These are phyloP conservation scores for Leccinum broughii DNA, from an alignment of 768 basidiomycete species.

Conservation along the genomic window DNA sequence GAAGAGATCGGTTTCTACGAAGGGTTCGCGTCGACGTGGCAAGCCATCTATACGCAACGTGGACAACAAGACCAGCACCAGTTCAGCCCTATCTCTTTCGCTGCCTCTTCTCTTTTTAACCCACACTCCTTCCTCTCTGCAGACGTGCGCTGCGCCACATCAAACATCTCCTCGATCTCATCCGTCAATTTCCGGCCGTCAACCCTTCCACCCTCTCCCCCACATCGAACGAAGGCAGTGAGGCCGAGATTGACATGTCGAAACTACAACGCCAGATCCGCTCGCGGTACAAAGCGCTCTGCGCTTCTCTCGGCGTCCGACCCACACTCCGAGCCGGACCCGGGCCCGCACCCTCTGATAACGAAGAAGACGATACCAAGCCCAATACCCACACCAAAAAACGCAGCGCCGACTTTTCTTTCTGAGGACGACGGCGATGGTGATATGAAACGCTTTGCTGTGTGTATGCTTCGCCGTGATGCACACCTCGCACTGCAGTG, in stretches of 20 bases:
- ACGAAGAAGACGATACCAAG: no score
- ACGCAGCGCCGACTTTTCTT: conserved; percentile 1
- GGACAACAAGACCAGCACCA: neutral
- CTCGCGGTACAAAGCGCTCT: conserved; percentile 84
- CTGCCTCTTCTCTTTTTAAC: neutral
- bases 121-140: conserved; percentile 1
- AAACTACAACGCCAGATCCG: conserved; percentile 82
- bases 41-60: no score
- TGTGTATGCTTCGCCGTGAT: no score
- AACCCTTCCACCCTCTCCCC: conserved; percentile 55
- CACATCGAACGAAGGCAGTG: conserved; percentile 26
- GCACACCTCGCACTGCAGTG: no score
- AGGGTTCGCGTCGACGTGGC: conserved; percentile 79
- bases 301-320: conserved; percentile 74
- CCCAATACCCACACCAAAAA: neutral
- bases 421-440: conserved; percentile 7
- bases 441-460: neutral
- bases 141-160: conserved; percentile 67
- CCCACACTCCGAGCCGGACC: conserved; percentile 43
- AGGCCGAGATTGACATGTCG: conserved; percentile 59
- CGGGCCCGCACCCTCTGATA: neutral
- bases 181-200: conserved; percentile 70
- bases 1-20: conserved; percentile 96
- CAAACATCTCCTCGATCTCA: conserved; percentile 66
- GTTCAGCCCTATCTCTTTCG: conserved; percentile 9